Conservation (phyloP, 352 stramenopile genomes). For the Phytophthora citrophthora region DNA sequence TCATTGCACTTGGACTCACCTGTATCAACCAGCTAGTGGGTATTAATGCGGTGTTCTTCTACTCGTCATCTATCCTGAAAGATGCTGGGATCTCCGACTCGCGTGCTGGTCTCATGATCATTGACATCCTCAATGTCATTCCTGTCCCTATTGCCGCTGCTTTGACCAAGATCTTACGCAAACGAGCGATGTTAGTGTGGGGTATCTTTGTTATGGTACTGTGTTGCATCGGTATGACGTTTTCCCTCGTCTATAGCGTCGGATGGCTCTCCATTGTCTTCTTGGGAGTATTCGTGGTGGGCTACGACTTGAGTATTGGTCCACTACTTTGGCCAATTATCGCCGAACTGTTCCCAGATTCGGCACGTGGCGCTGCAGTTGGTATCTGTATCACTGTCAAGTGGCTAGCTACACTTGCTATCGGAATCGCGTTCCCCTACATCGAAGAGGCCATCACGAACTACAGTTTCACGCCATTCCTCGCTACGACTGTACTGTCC, state of each 20-base stretch:
- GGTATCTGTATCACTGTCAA: constrained; percentile 53
- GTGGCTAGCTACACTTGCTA: constrained; percentile 51
- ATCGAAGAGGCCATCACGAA: constrained; percentile 49
- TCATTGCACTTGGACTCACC: constrained; percentile 47
- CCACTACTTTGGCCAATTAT: constrained; percentile 58
- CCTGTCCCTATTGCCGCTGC: constrained; percentile 39
- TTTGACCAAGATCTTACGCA: constrained; percentile 39
- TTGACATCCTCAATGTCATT: constrained; percentile 58
- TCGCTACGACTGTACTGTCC: constrained; percentile 41
- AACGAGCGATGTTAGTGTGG: constrained; percentile 46
- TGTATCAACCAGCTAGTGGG: constrained; percentile 64
- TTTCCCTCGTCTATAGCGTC: constrained; percentile 42
- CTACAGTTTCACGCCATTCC: constrained; percentile 59
- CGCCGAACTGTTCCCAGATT: constrained; percentile 62
- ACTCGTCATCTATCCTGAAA: constrained; percentile 64
- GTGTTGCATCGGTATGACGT: constrained; percentile 51
- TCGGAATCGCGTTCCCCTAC: constrained; percentile 65
- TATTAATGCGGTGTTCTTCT: constrained; percentile 76
- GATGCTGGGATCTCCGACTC: constrained; percentile 53
- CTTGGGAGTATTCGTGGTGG: constrained; percentile 48
- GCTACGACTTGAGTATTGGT: constrained; percentile 58
- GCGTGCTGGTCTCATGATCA: constrained; percentile 55
- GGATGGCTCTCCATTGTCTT: constrained; percentile 52
- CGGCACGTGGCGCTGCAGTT: constrained; percentile 46
- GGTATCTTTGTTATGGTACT: constrained; percentile 49